Conservation (phyloP, 306 rosid species). For the Delonix regia region DNA sequence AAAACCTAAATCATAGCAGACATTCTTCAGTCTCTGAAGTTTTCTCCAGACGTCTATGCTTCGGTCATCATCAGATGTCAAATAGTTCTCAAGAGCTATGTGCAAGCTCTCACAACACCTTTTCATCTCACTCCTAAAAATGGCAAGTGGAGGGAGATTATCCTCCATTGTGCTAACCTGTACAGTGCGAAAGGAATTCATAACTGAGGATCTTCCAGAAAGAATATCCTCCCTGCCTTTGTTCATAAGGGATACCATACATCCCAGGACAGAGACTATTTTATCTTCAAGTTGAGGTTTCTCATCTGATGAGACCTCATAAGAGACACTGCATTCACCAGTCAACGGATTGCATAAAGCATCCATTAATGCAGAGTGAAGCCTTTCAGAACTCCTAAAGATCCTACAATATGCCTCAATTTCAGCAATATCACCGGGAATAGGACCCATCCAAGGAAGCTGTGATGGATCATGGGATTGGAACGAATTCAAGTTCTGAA, state of each 20-base stretch:
- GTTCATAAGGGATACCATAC: slow-evolving; percentile 77
- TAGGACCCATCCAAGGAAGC: slow-evolving; percentile 75
- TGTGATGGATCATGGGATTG: slow-evolving; percentile 50
- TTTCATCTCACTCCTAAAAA: slow-evolving; percentile 87
- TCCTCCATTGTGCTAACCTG: slow-evolving; percentile 60
- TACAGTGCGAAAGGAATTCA: slow-evolving; percentile 42
- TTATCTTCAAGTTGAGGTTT: slow-evolving; percentile 80
- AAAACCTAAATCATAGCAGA: slow-evolving; percentile 91
- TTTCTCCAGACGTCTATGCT: slow-evolving; percentile 85
- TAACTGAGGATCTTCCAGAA: slow-evolving; percentile 69
- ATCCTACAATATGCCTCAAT: slow-evolving; percentile 96
- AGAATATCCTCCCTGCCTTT: slow-evolving; percentile 78
- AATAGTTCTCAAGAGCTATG: slow-evolving; percentile 79
- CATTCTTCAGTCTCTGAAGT: slow-evolving; percentile 89
- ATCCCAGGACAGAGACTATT: slow-evolving; percentile 90
- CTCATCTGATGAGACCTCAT: slow-evolving; percentile 64
- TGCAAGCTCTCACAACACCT: slow-evolving; percentile 97
- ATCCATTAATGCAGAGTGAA: slow-evolving; percentile 77
- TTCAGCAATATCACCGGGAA: slow-evolving; percentile 98
- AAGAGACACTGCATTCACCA: slow-evolving; percentile 80
- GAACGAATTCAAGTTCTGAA: slow-evolving; percentile 48
- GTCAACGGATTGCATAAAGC: slow-evolving; percentile 79
- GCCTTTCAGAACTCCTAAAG: slow-evolving; percentile 73
- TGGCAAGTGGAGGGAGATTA: slow-evolving; percentile 74
- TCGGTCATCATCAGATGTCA: slow-evolving; percentile 59